A percentile compares a stretch with the other conserved stretches of the same genome.
Evolutionary conservation across 2,329 filamentous ascomycete species (phyloP).

Genomic region (Alternaria metachromatica): DNA sequence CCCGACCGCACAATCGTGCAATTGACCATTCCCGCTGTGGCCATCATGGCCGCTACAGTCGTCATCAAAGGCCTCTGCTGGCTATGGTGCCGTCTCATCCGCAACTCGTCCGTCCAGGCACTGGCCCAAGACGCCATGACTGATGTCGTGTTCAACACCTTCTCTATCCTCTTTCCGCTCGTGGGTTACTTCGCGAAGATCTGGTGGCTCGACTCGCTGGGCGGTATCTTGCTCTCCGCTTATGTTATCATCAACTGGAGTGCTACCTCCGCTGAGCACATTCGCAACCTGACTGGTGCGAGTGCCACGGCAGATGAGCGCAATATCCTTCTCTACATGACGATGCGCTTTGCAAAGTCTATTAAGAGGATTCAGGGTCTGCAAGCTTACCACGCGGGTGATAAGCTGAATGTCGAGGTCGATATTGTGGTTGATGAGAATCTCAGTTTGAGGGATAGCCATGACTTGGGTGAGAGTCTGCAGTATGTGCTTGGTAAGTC

Average conservation of each 20-base stretch:
- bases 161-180: slow-evolving; percentile 86
- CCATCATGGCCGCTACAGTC: slow-evolving; percentile 82
- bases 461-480: slow-evolving; percentile 79
- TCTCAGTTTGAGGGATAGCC: slow-evolving; percentile 77
- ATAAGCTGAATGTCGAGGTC: slow-evolving; percentile 83
- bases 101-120: slow-evolving; percentile 84
- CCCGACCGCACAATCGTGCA: slow-evolving; percentile 72
- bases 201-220: slow-evolving; percentile 85
- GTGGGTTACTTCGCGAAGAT: slow-evolving; percentile 76
- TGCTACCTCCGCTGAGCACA: slow-evolving; percentile 74
- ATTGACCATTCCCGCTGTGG: slow-evolving; percentile 73
- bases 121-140: slow-evolving; percentile 72
- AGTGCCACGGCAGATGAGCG: slow-evolving; percentile 81
- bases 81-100: slow-evolving; percentile 86
- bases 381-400: slow-evolving; percentile 83
- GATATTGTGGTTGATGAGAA: slow-evolving; percentile 83
- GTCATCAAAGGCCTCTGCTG: slow-evolving; percentile 82
- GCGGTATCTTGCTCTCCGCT: slow-evolving; percentile 77
- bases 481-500: slow-evolving; percentile 74
- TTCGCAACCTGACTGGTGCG: slow-evolving; percentile 80
- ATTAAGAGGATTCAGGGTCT: slow-evolving; percentile 86
- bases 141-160: slow-evolving; percentile 89
- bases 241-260: slow-evolving; percentile 84
- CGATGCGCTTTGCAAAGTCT: slow-evolving; percentile 89
- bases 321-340: slow-evolving; percentile 86